phyloP scores from a whole-genome alignment of 2,329 filamentous ascomycete species.

The Venturia effusa region DNA sequence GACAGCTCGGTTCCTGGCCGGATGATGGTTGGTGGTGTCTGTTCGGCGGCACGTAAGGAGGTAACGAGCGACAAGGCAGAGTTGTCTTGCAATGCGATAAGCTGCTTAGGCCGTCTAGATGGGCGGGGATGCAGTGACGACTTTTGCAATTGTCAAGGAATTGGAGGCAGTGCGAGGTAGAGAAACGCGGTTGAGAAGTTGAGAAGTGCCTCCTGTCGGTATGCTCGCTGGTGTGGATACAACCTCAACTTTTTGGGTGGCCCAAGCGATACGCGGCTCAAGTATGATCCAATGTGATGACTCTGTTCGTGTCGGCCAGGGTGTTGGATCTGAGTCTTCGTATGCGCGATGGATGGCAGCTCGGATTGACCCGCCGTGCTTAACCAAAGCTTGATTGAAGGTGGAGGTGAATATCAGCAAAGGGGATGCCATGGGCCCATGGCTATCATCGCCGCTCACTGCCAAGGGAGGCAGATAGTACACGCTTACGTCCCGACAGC shows the following conservation, averaged over 20 bases:
- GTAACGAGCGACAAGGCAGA: neutral
- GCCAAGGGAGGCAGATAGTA: too few species aligned
- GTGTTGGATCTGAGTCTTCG: neutral
- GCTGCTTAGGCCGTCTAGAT: neutral
- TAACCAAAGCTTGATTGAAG: conserved; percentile 2
- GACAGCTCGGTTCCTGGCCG: neutral
- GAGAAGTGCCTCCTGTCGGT: neutral
- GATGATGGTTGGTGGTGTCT: neutral
- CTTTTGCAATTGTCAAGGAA: neutral
- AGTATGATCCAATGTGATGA: neutral
- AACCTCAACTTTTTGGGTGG: neutral
- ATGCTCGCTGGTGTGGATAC: neutral
- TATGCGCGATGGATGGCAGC: conserved; percentile 14
- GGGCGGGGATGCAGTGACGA: neutral
- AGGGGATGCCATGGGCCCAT: neutral
- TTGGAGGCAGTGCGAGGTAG: neutral
- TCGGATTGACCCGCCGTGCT: neutral
- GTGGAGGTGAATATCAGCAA: neutral
- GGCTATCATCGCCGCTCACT: too few species aligned
- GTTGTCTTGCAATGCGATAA: neutral
- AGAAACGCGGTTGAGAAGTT: neutral
- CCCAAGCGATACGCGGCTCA: neutral
- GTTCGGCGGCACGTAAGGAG: neutral
- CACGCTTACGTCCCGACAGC: too few species aligned
- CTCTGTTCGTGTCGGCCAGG: neutral